A percentile compares a stretch with the other conserved stretches of the same genome.
Conservation (phyloP, 441 rosid species). For the Aquilaria agallochum region DNA sequence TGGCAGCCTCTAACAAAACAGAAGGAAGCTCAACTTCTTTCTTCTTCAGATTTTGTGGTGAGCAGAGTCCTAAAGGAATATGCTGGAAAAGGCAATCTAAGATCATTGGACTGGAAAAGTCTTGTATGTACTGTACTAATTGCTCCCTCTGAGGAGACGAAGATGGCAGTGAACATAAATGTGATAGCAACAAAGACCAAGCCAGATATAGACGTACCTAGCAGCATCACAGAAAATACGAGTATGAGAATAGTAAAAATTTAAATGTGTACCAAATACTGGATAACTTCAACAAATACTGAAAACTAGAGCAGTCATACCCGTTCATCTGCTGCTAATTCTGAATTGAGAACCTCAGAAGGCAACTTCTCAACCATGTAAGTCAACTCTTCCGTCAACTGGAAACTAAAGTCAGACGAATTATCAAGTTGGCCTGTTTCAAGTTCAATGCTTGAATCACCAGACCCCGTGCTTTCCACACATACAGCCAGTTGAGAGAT, state of each 20-base stretch:
- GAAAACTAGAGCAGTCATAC: slow-evolving; percentile 39
- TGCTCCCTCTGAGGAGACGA: slow-evolving; percentile 59
- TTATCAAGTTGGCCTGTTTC: slow-evolving; percentile 36
- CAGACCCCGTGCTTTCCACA: slow-evolving; percentile 39
- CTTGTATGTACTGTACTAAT: slow-evolving; percentile 82
- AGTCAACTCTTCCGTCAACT: slow-evolving; percentile 66
- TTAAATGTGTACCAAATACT: slow-evolving; percentile 1
- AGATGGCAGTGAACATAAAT: slow-evolving; percentile 67
- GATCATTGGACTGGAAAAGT: slow-evolving; percentile 56
- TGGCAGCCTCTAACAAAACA: slow-evolving; percentile 58
- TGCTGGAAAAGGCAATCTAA: slow-evolving; percentile 93
- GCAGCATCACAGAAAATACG: slow-evolving; percentile 21
- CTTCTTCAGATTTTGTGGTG: slow-evolving; percentile 58
- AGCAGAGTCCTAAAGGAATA: slow-evolving; percentile 62
- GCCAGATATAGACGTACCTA: slow-evolving; percentile 83
- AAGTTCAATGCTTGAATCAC: slow-evolving; percentile 34
- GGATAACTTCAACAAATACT: not conserved
- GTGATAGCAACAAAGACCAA: slow-evolving; percentile 86
- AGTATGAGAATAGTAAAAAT: not conserved
- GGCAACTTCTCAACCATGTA: slow-evolving; percentile 66
- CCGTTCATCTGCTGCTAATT: slow-evolving; percentile 66
- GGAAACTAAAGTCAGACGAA: slow-evolving; percentile 52
- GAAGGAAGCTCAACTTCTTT: slow-evolving; percentile 67
- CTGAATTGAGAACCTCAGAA: slow-evolving; percentile 65
- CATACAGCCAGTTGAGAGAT: slow-evolving; percentile 63